Conservation (phyloP, 345 rosid genomes). For the Orychophragmus violaceus region DNA sequence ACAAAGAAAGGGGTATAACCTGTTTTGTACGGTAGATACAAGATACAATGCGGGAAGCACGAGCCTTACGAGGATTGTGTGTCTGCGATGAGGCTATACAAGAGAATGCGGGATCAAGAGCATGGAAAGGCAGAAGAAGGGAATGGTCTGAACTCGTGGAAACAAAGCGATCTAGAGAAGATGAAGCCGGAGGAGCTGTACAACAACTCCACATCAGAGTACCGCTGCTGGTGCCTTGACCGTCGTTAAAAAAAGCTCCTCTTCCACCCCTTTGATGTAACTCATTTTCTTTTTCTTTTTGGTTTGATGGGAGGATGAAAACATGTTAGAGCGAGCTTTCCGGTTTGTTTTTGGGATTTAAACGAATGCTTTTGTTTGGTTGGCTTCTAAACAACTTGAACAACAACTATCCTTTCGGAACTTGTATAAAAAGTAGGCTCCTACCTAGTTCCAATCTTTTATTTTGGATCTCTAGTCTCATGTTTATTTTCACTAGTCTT, state of each 20-base stretch:
- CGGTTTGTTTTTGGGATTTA: constrained; percentile 1
- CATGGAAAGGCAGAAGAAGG: constrained; percentile 30
- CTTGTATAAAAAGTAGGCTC: not conserved
- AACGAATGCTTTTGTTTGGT: not conserved
- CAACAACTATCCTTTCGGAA: not conserved
- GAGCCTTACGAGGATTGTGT: constrained; percentile 67
- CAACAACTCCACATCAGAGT: constrained; percentile 46
- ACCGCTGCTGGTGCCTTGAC: constrained; percentile 70
- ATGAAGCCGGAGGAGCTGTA: constrained; percentile 56
- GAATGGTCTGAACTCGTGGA: constrained; percentile 34
- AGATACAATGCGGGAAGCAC: constrained; percentile 51
- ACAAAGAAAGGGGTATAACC: not conserved
- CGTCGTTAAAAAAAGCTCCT: constrained; percentile 15
- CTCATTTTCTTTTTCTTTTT: not conserved
- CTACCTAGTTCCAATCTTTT: too few relatives aligned
- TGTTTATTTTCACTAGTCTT: too few relatives aligned
- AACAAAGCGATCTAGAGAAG: constrained; percentile 48
- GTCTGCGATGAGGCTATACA: constrained; percentile 67
- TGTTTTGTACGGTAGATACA: constrained; percentile 38
- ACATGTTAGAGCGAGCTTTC: not conserved
- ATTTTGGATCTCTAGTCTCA: too few relatives aligned
- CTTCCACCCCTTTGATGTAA: not conserved
- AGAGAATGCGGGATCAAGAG: constrained; percentile 51
- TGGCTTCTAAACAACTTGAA: not conserved
- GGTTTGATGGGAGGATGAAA: not conserved